Conservation (phyloP, 2,329 filamentous ascomycete genomes). For the Hypoxylon sp. region DNA sequence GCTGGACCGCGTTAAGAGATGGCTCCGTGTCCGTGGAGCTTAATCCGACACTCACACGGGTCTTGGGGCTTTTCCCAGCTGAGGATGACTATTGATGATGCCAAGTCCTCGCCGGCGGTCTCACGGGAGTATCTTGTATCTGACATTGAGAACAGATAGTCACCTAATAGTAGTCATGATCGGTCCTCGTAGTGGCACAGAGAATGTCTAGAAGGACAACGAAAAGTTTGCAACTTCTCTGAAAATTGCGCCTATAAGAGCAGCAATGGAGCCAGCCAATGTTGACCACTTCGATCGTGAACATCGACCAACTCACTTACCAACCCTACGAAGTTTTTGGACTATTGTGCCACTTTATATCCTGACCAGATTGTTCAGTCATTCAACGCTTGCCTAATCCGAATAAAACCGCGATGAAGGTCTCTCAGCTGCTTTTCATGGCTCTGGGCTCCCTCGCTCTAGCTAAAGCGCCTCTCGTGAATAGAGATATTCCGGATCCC, state of each 20-base stretch:
- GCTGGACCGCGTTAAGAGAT: background rate
- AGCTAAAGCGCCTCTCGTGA: constrained; percentile 45
- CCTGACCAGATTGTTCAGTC: background rate
- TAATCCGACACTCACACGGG: background rate
- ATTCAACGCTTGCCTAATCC: background rate
- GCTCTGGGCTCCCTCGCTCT: constrained; percentile 33
- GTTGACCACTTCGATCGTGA: background rate
- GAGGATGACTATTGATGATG: background rate
- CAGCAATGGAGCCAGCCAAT: background rate
- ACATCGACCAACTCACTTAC: constrained; percentile 10
- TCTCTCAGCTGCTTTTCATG: constrained; percentile 25
- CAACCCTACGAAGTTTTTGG: background rate
- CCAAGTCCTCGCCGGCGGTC: constrained; percentile 1
- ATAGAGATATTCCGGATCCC: constrained; percentile 33
- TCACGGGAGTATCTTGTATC: constrained; percentile 7
- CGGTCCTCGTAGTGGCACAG: background rate
- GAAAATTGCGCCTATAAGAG: constrained; percentile 6
- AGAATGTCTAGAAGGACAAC: background rate
- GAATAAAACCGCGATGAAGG: constrained; percentile 37
- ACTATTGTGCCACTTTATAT: background rate
- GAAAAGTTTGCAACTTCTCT: constrained; percentile 1
- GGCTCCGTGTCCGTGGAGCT: background rate
- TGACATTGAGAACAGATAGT: constrained; percentile 7
- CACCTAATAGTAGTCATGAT: background rate
- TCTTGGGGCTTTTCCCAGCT: constrained; percentile 19